Conservation (phyloP, 441 rosid genomes). For the Erodium trifolium region DNA sequence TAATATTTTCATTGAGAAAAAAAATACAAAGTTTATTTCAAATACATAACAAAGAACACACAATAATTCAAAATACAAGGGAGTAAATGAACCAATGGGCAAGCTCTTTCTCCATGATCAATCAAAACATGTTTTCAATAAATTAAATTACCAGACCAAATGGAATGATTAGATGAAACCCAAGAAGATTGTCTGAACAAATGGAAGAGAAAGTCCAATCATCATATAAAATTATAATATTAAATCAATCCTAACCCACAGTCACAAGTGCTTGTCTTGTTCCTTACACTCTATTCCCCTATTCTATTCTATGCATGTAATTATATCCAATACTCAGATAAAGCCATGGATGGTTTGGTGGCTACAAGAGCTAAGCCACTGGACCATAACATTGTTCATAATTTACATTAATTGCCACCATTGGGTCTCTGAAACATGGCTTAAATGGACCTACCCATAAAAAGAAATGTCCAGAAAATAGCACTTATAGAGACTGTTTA, state of each 20-base stretch:
- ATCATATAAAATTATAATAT: too few relatives aligned
- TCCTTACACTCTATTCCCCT: neutral
- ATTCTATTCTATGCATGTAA: too few relatives aligned
- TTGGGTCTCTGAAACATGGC: neutral
- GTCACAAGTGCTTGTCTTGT: neutral
- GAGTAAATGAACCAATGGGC: too few relatives aligned
- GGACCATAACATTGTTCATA: neutral
- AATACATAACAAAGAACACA: too few relatives aligned
- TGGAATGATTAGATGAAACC: neutral
- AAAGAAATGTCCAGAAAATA: neutral
- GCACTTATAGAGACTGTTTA: neutral
- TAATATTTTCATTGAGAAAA: too few relatives aligned
- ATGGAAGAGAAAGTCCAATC: neutral
- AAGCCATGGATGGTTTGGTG: too few relatives aligned
- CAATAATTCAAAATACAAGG: too few relatives aligned
- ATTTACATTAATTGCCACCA: neutral
- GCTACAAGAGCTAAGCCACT: too few relatives aligned
- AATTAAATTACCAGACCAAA: neutral
- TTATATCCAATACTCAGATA: too few relatives aligned
- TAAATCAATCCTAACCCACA: neutral
- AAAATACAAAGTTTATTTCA: too few relatives aligned
- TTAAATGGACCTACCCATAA: neutral
- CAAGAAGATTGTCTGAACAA: neutral
- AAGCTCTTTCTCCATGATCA: too few relatives aligned
- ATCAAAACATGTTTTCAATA: neutral